Conservation (phyloP, 106 monocot genomes). For the Triglochin maritima region DNA sequence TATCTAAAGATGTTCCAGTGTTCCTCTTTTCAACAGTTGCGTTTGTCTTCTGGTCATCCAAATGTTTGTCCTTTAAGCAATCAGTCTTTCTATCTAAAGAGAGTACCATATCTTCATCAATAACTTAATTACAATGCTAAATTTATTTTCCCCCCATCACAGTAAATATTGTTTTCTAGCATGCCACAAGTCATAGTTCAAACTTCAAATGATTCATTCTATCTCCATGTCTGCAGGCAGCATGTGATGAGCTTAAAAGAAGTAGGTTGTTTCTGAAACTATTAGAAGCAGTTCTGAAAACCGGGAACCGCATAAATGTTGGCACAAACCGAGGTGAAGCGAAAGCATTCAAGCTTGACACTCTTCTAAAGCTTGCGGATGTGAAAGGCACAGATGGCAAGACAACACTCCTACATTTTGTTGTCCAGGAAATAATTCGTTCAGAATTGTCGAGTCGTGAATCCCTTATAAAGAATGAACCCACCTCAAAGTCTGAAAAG, state of each 20-base stretch:
- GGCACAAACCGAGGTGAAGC: slow-evolving; percentile 66
- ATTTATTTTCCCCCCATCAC: no score
- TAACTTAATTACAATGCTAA: no score
- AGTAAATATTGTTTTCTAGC: no score
- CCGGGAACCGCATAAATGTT: slow-evolving; percentile 75
- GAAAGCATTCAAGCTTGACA: slow-evolving; percentile 70
- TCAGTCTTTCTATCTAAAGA: no score
- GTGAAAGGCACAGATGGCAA: slow-evolving; percentile 65
- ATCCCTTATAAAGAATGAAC: slow-evolving; percentile 1
- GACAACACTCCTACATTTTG: slow-evolving; percentile 74
- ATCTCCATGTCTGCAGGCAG: slow-evolving; percentile 35
- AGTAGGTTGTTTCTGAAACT: slow-evolving; percentile 69
- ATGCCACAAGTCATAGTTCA: no score
- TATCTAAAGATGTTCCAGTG: no score
- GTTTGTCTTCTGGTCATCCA: no score
- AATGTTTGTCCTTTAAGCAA: no score
- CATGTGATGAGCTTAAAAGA: slow-evolving; percentile 59
- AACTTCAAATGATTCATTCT: not conserved
- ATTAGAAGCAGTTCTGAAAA: slow-evolving; percentile 60
- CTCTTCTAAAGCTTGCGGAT: slow-evolving; percentile 62
- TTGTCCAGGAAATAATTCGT: slow-evolving; percentile 67
- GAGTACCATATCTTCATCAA: no score
- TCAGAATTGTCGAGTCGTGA: slow-evolving; percentile 34
- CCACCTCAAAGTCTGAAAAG: slow-evolving; percentile 8
- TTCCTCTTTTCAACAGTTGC: no score